Conservation (phyloP, 2,329 filamentous ascomycete species). For the Iodosphaeria phyllophila region DNA sequence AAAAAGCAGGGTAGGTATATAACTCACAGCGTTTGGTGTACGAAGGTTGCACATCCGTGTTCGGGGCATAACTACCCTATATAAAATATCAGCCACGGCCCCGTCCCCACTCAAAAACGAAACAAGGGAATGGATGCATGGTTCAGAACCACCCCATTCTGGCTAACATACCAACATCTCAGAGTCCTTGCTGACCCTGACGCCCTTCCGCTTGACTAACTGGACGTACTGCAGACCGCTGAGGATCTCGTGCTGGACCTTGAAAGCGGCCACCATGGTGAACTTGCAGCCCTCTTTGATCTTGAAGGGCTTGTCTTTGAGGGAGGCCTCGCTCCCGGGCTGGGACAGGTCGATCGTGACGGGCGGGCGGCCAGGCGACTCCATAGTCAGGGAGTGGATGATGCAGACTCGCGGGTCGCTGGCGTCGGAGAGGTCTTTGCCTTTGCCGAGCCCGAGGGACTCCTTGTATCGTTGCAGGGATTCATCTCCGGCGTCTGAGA, state of each 20-base stretch:
- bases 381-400: conserved; percentile 78
- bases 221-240: conserved; percentile 94
- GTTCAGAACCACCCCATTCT: too few species aligned
- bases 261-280: conserved; percentile 86
- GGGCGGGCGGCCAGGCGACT: conserved; percentile 63
- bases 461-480: conserved; percentile 95
- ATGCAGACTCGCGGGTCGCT: conserved; percentile 81
- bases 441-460: conserved; percentile 71
- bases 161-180: conserved; percentile 92
- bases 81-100: conserved; percentile 8
- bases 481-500: conserved; percentile 55
- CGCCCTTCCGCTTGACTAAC: conserved; percentile 74
- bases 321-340: conserved; percentile 51
- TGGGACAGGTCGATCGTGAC: conserved; percentile 76
- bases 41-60: conserved; percentile 66
- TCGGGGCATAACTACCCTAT: conserved; percentile 83
- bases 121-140: too few species aligned
- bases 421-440: conserved; percentile 53
- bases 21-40: conserved; percentile 85
- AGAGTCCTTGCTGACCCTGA: conserved; percentile 78
- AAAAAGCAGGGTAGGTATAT: not conserved
- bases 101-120: conserved; percentile 3
- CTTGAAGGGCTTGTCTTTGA: conserved; percentile 86
- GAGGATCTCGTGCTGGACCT: conserved; percentile 92
- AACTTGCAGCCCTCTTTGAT: conserved; percentile 94